Evolutionary conservation across 306 rosid genomes (phyloP).

Genomic region (Nissolia schottii): DNA sequence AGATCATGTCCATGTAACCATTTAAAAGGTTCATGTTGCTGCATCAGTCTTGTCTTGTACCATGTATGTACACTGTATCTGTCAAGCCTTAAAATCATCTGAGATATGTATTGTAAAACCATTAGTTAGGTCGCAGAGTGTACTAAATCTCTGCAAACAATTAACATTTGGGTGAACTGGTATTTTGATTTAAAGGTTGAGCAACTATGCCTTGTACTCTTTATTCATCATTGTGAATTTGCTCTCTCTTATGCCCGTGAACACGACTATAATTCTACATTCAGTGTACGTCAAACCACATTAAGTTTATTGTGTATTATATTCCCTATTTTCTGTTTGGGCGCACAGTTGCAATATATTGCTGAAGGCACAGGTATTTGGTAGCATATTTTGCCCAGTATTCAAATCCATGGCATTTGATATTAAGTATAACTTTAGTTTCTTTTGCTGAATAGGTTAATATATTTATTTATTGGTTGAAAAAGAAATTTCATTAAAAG

Average conservation of each 20-base stretch:
- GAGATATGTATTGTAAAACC: not conserved
- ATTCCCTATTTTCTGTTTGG: not conserved
- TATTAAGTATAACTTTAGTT: too few relatives aligned
- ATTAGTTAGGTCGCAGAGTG: not conserved
- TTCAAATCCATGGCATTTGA: not conserved
- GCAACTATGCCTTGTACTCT: not conserved
- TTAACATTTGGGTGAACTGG: not conserved
- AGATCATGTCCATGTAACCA: not conserved
- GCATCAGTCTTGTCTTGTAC: not conserved
- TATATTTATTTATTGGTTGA: too few relatives aligned
- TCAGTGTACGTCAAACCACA: not conserved
- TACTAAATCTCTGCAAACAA: not conserved
- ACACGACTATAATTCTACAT: not conserved
- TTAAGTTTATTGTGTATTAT: not conserved
- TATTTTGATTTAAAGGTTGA: not conserved
- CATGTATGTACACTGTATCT: constrained; percentile 11
- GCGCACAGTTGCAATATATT: too few relatives aligned
- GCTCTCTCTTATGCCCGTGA: not conserved
- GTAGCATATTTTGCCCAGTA: not conserved
- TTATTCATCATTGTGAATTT: not conserved
- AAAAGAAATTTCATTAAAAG: too few relatives aligned
- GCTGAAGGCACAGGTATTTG: too few relatives aligned
- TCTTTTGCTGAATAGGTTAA: too few relatives aligned
- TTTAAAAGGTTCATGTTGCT: not conserved
- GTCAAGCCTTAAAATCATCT: not conserved